phyloP scores from a whole-genome alignment of 495 filamentous ascomycete genomes.

The Xylaria nigripes region DNA sequence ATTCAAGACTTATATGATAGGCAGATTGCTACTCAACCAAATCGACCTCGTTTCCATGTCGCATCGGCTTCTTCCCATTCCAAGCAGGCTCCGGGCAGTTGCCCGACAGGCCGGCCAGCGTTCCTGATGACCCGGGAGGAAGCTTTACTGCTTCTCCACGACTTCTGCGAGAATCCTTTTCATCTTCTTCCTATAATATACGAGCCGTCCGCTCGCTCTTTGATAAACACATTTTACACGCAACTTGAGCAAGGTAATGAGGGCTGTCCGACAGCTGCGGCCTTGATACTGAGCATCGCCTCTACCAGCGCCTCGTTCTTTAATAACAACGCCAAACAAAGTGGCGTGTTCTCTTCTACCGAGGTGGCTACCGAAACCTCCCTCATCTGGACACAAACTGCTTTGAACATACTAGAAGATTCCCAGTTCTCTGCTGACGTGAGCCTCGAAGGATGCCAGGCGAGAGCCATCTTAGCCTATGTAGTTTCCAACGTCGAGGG shows the following conservation, averaged over 20 bases:
- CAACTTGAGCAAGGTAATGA: constrained; percentile 3
- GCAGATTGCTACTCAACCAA: not conserved
- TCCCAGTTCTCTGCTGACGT: constrained; percentile 19
- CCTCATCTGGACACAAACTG: constrained; percentile 29
- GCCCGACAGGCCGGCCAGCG: not conserved
- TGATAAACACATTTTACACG: constrained; percentile 31
- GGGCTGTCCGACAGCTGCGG: constrained; percentile 13
- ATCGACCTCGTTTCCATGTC: constrained; percentile 1
- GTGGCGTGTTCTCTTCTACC: constrained; percentile 22
- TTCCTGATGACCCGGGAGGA: constrained; percentile 24
- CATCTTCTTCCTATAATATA: constrained; percentile 37
- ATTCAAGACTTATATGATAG: not conserved
- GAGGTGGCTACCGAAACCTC: constrained; percentile 27
- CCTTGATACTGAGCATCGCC: constrained; percentile 39
- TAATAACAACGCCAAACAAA: constrained; percentile 22
- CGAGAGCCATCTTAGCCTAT: constrained; percentile 32
- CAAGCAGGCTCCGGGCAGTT: not conserved
- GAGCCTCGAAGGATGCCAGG: constrained; percentile 40
- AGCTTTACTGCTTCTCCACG: constrained; percentile 32
- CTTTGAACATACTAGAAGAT: constrained; percentile 34
- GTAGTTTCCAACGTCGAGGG: constrained; percentile 35
- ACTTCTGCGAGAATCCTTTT: constrained; percentile 34
- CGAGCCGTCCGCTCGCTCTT: constrained; percentile 27
- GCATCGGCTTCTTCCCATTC: not conserved
- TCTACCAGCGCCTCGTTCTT: constrained; percentile 34